Evolutionary conservation across 768 basidiomycete genomes (phyloP).

Genomic region (Amylocystis lapponica): DNA sequence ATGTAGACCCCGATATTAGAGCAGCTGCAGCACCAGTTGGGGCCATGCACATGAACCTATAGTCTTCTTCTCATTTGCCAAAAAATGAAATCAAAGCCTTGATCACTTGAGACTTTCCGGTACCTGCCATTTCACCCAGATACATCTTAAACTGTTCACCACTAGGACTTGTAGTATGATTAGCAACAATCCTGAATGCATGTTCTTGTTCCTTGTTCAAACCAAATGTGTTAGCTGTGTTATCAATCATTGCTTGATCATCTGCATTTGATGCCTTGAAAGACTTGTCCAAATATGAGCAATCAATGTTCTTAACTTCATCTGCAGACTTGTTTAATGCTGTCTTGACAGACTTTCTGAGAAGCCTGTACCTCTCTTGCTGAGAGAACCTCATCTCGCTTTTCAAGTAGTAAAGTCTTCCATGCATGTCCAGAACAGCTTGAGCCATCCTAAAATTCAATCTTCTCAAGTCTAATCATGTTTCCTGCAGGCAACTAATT

Average conservation of each 20-base stretch:
- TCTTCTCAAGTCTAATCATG: too few relatives aligned
- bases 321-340: background rate
- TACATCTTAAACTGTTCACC: conserved; percentile 15
- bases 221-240: conserved; percentile 3
- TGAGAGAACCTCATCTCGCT: background rate
- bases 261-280: background rate
- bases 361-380: background rate
- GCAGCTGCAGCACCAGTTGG: conserved; percentile 20
- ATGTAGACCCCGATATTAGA: conserved; percentile 16
- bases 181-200: conserved; percentile 16
- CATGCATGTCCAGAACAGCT: conserved; percentile 7
- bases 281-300: background rate
- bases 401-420: background rate
- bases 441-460: too few relatives aligned
- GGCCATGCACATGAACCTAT: conserved; percentile 13
- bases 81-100: conserved; percentile 12
- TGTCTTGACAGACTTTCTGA: background rate
- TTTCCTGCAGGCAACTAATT: too few relatives aligned
- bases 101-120: conserved; percentile 19
- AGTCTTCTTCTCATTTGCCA: background rate
- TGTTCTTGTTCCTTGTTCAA: conserved; percentile 15
- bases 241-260: background rate
- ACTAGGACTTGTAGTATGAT: conserved; percentile 6
- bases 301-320: background rate
- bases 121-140: conserved; percentile 20